phyloP scores from a whole-genome alignment of 2,329 filamentous ascomycete genomes.

The Penicillium sp. region DNA sequence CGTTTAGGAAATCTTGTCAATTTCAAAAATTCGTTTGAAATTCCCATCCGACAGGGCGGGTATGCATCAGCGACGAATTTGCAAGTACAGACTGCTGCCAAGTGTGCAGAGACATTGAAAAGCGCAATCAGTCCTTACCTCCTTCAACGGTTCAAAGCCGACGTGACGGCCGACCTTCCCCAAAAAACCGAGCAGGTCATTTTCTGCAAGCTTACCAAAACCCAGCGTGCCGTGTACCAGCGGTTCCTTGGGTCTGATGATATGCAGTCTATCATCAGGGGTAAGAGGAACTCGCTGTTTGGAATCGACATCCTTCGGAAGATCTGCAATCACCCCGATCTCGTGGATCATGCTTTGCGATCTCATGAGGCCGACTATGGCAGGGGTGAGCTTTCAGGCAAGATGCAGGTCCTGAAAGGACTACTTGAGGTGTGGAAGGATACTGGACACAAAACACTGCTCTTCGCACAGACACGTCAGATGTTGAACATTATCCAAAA shows the following conservation, averaged over 20 bases:
- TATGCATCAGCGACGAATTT: slow-evolving; percentile 95
- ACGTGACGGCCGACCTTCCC: slow-evolving; percentile 90
- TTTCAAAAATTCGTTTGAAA: slow-evolving; percentile 89
- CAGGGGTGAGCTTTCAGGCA: slow-evolving; percentile 77
- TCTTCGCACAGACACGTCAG: slow-evolving; percentile 91
- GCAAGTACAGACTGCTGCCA: slow-evolving; percentile 91
- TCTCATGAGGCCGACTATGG: slow-evolving; percentile 72
- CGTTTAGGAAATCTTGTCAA: slow-evolving; percentile 87
- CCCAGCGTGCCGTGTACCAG: slow-evolving; percentile 80
- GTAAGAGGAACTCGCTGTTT: slow-evolving; percentile 77
- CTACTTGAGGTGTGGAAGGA: slow-evolving; percentile 87
- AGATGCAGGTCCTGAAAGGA: slow-evolving; percentile 92
- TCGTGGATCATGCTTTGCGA: slow-evolving; percentile 69
- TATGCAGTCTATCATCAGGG: slow-evolving; percentile 78
- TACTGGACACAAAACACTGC: slow-evolving; percentile 88
- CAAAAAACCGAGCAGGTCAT: slow-evolving; percentile 96
- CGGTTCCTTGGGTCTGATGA: slow-evolving; percentile 81
- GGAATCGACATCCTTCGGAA: slow-evolving; percentile 93
- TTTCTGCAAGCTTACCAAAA: slow-evolving; percentile 86
- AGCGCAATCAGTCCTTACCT: slow-evolving; percentile 93
- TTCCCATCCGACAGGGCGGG: slow-evolving; percentile 89
- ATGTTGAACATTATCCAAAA: slow-evolving; percentile 94
- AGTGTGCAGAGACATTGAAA: slow-evolving; percentile 91
- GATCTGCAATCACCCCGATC: slow-evolving; percentile 96
- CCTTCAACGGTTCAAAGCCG: slow-evolving; percentile 87